These are phyloP conservation scores for Beauveria australis DNA, from an alignment of 2,329 filamentous ascomycete genomes.

Conservation along the genomic window DNA sequence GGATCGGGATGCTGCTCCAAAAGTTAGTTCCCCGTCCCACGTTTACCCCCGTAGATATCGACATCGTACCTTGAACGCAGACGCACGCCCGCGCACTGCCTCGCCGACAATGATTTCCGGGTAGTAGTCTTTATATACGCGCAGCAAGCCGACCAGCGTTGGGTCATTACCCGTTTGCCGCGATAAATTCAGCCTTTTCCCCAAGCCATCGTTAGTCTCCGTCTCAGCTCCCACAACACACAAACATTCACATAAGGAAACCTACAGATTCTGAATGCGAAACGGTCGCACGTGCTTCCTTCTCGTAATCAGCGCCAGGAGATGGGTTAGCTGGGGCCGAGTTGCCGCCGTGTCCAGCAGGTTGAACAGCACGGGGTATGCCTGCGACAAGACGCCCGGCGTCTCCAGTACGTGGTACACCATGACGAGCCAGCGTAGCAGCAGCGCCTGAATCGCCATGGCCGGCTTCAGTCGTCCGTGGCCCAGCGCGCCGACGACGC, in stretches of 20 bases:
- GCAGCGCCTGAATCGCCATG: constrained; percentile 57
- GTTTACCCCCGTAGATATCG: not conserved
- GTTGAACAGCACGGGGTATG: constrained; percentile 73
- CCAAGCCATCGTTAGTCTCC: constrained; percentile 2
- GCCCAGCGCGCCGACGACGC: constrained; percentile 65
- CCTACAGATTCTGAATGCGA: constrained; percentile 67
- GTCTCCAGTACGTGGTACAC: constrained; percentile 64
- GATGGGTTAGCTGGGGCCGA: constrained; percentile 61
- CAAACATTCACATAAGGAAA: constrained; percentile 1
- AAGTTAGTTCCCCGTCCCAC: not conserved
- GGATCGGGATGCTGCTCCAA: constrained; percentile 57
- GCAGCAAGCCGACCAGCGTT: constrained; percentile 62
- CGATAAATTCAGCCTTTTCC: constrained; percentile 45
- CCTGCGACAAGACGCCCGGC: constrained; percentile 52
- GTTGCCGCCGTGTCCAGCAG: constrained; percentile 73
- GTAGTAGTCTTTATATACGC: constrained; percentile 86
- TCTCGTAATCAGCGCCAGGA: constrained; percentile 70
- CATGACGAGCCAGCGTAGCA: constrained; percentile 73
- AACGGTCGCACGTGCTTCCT: constrained; percentile 79
- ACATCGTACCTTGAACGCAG: constrained; percentile 47
- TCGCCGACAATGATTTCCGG: constrained; percentile 79
- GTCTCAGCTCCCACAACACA: no score
- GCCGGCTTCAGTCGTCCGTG: constrained; percentile 70
- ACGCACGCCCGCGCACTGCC: constrained; percentile 50
- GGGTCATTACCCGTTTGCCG: constrained; percentile 63